Evolutionary conservation across 2,329 filamentous ascomycete genomes (phyloP).

Genomic region (Gremmenia infestans): DNA sequence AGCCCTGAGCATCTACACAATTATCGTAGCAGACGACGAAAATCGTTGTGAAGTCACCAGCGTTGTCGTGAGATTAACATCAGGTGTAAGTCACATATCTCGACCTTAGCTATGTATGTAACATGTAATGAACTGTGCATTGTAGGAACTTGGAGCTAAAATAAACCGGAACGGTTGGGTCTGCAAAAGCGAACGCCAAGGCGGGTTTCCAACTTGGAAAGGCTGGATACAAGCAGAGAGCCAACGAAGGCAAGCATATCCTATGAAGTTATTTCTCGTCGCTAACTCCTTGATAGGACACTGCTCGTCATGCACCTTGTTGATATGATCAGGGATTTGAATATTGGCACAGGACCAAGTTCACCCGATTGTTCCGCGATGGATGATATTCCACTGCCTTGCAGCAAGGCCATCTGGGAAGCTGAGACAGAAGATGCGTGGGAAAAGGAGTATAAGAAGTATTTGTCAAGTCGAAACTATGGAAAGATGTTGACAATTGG

Average conservation of each 20-base stretch:
- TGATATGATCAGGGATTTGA: constrained; percentile 8
- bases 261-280: not conserved
- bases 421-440: constrained; percentile 8
- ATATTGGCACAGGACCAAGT: not conserved
- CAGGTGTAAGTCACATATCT: constrained; percentile 7
- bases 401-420: constrained; percentile 11
- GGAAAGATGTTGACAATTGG: not conserved
- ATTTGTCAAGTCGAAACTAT: constrained; percentile 4
- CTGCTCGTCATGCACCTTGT: constrained; percentile 10
- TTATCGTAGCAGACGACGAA: constrained; percentile 11
- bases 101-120: too few species aligned
- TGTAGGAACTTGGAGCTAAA: constrained; percentile 8
- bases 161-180: not conserved
- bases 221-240: constrained; percentile 12
- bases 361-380: not conserved
- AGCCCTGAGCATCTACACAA: constrained; percentile 13
- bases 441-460: constrained; percentile 12
- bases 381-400: constrained; percentile 8
- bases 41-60: constrained; percentile 3
- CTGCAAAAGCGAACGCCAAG: not conserved
- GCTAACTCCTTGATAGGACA: constrained; percentile 7
- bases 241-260: constrained; percentile 7
- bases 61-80: constrained; percentile 5
- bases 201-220: constrained; percentile 9
- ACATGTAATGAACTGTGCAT: not conserved